A percentile compares a stretch with the other conserved stretches of the same genome.
phyloP scores from a whole-genome alignment of 169 alveolate genomes.

The Besnoitia besnoiti region DNA sequence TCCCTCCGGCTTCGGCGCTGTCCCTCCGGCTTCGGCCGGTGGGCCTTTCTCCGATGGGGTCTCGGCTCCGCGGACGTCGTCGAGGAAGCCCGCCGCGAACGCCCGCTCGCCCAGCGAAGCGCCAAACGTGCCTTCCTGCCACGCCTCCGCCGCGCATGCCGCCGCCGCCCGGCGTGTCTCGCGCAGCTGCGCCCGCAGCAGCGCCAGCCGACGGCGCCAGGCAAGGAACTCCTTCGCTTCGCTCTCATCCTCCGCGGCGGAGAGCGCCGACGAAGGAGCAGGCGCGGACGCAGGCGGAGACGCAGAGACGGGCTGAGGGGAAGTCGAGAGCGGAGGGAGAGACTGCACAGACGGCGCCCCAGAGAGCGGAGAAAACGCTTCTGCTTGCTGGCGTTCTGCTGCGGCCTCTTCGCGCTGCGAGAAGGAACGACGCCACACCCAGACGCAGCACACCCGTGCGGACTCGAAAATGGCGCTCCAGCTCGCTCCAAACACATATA shows the following conservation, averaged over 20 bases:
- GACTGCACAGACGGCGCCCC: neutral
- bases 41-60: no score
- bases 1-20: no score
- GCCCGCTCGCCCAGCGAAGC: neutral
- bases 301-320: neutral
- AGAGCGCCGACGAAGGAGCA: neutral
- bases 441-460: no score
- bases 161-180: neutral
- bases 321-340: neutral
- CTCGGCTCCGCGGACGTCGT: neutral
- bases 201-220: slow-evolving; percentile 5
- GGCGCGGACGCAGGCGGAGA: neutral
- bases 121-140: neutral
- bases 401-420: no score
- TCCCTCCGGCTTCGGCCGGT: no score
- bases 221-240: neutral
- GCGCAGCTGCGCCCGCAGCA: neutral
- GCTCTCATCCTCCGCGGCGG: neutral
- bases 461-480: no score
- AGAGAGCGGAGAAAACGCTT: no score
- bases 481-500: no score
- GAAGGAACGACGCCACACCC: no score
- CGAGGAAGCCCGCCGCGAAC: neutral
- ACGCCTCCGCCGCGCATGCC: slow-evolving; percentile 23
- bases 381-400: no score